Conservation (phyloP, 164 flowering plant genomes). For the Vitis cinerea region DNA sequence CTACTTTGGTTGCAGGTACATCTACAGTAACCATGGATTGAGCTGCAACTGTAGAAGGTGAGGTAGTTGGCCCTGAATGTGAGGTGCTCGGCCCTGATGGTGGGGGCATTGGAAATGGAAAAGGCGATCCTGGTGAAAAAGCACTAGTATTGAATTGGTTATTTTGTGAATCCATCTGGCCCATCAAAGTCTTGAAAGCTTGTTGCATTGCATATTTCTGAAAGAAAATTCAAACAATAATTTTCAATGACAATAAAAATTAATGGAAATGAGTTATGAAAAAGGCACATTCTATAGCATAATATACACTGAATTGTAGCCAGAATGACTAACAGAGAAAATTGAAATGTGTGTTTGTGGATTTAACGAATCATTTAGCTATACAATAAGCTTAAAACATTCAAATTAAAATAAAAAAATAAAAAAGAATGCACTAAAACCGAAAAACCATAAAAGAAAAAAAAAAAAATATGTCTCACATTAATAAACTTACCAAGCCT, state of each 20-base stretch:
- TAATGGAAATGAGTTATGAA: background rate
- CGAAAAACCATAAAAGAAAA: no score
- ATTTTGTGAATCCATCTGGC: conserved; percentile 71
- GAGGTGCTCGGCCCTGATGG: conserved; percentile 20
- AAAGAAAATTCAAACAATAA: background rate
- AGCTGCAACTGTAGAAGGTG: conserved; percentile 44
- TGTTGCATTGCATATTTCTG: conserved; percentile 98
- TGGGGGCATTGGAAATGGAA: conserved; percentile 56
- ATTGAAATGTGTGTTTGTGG: no score
- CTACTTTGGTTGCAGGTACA: conserved; percentile 70
- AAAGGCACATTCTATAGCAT: no score
- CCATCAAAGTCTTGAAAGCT: conserved; percentile 85
- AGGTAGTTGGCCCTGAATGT: conserved; percentile 4
- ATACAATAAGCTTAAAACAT: no score
- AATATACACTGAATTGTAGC: no score
- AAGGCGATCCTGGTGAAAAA: conserved; percentile 68
- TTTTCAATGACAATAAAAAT: background rate
- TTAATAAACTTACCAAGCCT: no score
- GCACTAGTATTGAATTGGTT: conserved; percentile 48
- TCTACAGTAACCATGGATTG: conserved; percentile 59
- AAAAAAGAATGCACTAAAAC: no score
- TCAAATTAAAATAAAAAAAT: no score
- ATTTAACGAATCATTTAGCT: no score
- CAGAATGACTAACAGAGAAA: no score
- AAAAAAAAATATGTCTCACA: no score